A percentile compares a stretch with the other conserved stretches of the same genome.
phyloP scores from a whole-genome alignment of 2,329 filamentous ascomycete species.

The Fusarium verrucosum region DNA sequence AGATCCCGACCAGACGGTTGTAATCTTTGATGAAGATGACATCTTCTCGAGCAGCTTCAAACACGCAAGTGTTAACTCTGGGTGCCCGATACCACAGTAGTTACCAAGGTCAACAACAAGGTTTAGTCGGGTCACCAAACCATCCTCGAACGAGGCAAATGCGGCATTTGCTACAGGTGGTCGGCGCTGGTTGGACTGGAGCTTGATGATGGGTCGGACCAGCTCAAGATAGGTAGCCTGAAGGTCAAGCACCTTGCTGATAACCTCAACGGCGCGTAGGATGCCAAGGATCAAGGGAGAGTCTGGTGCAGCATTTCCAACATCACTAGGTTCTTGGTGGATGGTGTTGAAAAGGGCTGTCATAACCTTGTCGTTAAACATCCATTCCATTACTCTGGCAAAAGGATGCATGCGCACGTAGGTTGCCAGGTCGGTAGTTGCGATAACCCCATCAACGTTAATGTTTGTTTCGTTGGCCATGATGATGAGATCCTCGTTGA shows the following conservation, averaged over 20 bases:
- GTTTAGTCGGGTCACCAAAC: slow-evolving; percentile 80
- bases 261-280: slow-evolving; percentile 81
- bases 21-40: slow-evolving; percentile 82
- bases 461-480: slow-evolving; percentile 83
- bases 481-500: slow-evolving; percentile 93
- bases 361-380: slow-evolving; percentile 93
- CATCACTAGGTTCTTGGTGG: slow-evolving; percentile 76
- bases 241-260: slow-evolving; percentile 83
- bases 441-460: slow-evolving; percentile 77
- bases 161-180: slow-evolving; percentile 72
- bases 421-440: slow-evolving; percentile 75
- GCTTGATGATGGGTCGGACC: slow-evolving; percentile 79
- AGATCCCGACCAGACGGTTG: slow-evolving; percentile 71
- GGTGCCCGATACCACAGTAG: slow-evolving; percentile 86
- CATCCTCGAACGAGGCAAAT: slow-evolving; percentile 91
- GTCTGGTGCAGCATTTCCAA: slow-evolving; percentile 76
- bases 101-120: slow-evolving; percentile 84
- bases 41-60: slow-evolving; percentile 86
- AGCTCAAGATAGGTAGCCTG: slow-evolving; percentile 93
- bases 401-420: slow-evolving; percentile 94
- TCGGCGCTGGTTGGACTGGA: slow-evolving; percentile 67
- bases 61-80: slow-evolving; percentile 80
- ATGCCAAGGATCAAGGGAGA: slow-evolving; percentile 85
- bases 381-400: slow-evolving; percentile 94
- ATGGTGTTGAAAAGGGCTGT: slow-evolving; percentile 79